Evolutionary conservation across 331 rosid genomes (phyloP), one percentile per base, ranked within the genome.

Genomic region (Cydonia oblonga): DNA sequence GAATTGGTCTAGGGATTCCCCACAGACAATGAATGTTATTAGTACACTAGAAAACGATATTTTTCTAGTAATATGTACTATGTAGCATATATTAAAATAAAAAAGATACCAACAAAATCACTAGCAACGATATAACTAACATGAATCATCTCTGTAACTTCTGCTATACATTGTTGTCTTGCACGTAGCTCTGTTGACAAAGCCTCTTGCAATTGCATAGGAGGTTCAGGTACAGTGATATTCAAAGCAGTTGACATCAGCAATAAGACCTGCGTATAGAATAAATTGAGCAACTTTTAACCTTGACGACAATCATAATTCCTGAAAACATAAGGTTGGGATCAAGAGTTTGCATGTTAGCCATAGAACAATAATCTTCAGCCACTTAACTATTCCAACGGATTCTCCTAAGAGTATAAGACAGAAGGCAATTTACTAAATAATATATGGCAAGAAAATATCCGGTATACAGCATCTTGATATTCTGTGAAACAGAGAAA

Each of bases 131-230:
- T 40, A 78, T 78, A 75, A 85, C 98, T 80, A 15, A 95, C 98
- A 85, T 95, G 98, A 79, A 95, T 91, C 98, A 95, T 95, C 82
- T 95, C 98, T 70, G 98, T 89, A 58, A 95, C 90, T 86, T 95
- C 98, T 69, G 98, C 98, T 71, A 95, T 81, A 71, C 88, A 78
- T 78, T 88, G 98, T 46, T 95, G 98, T 75, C 93, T 91, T 16
- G 79, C 79, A 3, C 97, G 96, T 69, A 89, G 70, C 56, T 95
- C 93, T n/a, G 75, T 75, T 24, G 90, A 57, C 83, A 87, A 79
- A 79, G 79, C 64, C 29, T 81, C 91, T 46, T 24, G 86, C 40
- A 74, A 78, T 14, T 53, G 81, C 33, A 22, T 76, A 74, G 90
- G 76, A 66, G 77, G 82, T 29, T 67, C 76, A 9, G 83, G 80